Evolutionary conservation across 352 stramenopile species (phyloP), one percentile per base, ranked within the genome.

Genomic region (Blastocystis sp.): DNA sequence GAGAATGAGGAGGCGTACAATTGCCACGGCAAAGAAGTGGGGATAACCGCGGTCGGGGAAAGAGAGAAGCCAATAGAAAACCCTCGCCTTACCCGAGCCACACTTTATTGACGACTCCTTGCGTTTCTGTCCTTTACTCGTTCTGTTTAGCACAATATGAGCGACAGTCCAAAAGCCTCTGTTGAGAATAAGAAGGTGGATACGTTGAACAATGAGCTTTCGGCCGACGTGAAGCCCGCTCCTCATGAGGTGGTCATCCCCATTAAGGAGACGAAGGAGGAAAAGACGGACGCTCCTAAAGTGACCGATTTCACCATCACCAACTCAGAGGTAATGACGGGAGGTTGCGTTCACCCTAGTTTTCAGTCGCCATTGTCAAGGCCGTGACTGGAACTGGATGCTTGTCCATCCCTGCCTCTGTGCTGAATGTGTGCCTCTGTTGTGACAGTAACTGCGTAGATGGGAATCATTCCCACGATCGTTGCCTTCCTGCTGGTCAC

Each of bases 351-450:
- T 57, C 14, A 57, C 48, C 6, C 48, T 54, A 84, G 74, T 84
- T 84, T 52, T 28, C 60, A 54, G 60, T 84, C 3, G 69, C 52
- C 3, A 68, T 84, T 45, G 61, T 84, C 19, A 84, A 84, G 60
- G 59, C 45, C 28, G 74, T 84, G 6, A 84, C 57, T 14, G 74
- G 74, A 48, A 84, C 52, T 11, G 74, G 74, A 54, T 84, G 74
- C 28, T 34, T 84, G 54, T 28, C 21, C 19, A 84, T 84, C 54
- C 74, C 74, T 19, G 54, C 28, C 48, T 42, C 74, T 1, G 57
- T 84, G 2, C 21, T 42, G 42, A 54, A 84, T 17, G 74, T 84
- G n/a, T n/a, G 17, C 3, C 3, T 84, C 28, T 38, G 11, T 57
- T 42, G 17, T 52, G 4, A 17, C 28, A 0, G 28, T 10, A 69